Base-by-base conservation (phyloP, 768 basidiomycete genomes). In the Mycena metata region DNA sequence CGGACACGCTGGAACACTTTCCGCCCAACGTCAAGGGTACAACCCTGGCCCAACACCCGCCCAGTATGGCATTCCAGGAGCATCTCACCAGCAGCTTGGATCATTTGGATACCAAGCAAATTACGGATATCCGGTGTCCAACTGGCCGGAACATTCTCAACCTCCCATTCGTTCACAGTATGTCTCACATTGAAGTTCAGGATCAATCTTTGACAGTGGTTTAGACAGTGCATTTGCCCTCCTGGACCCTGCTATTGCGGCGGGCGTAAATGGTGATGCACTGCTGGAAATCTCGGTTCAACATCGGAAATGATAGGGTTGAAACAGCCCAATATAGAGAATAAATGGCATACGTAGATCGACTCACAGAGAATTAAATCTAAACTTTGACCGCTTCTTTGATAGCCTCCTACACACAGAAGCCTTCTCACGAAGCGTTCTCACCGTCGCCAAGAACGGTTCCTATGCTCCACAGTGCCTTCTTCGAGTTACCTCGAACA, bases 161-260 rank as follows among this genome's bases (percentile, higher is more conserved):
- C 19, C 16, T 10, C 35, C 46, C 30, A 16, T 15, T 16, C 45
- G 21, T 41, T 43, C 58, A 5, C 58, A 46, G 58, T 60, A 47
- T 15, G 45, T 58, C 16, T 33, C 17, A 35, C 2, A 21, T 0
- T 45, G 39, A 39, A 39, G 35, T 33, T 3, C n/a, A 33, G 33
- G n/a, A 4, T 46, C 12, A 33, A 43, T 5, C 17, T 55, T 35
- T 13, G 30, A 21, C 17, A 12, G 6, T 35, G 6, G 16, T 57
- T 19, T n/a, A 60, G 58, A 2, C 43, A 47, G 21, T 60, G 58
- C 46, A 35, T 46, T 46, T 60, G 26, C 15, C 58, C 58, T n/a
- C 58, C 58, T n/a, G 58, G 58, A 19, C n/a, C 58, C 8, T 60
- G 58, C 33, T 36, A 24, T 16, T 60, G 58, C 46, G 30, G 46